These are phyloP conservation scores for Ceratobasidium sp. DNA, from an alignment of 1,284 basidiomycete genomes.

Conservation along the genomic window DNA sequence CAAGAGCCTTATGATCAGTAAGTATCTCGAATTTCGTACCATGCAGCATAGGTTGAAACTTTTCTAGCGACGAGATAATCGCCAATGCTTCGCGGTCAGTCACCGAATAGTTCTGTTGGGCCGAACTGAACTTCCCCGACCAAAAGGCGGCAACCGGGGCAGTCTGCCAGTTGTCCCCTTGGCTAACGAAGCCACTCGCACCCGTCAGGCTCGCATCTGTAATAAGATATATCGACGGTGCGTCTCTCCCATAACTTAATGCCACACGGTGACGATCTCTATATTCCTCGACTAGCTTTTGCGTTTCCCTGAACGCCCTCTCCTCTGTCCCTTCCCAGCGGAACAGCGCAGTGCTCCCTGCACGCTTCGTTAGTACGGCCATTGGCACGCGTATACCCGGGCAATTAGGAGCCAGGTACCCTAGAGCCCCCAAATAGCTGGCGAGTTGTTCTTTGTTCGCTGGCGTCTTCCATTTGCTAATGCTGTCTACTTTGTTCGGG, in stretches of 20 bases:
- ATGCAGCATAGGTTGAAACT: constrained; percentile 51
- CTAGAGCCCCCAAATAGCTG: constrained; percentile 44
- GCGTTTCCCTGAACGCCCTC: constrained; percentile 8
- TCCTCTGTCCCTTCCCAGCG: constrained; percentile 25
- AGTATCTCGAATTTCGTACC: background rate
- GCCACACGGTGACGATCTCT: background rate
- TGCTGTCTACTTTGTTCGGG: constrained; percentile 41
- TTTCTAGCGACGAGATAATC: constrained; percentile 51
- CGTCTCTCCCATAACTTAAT: background rate
- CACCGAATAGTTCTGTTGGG: constrained; percentile 21
- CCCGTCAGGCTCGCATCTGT: constrained; percentile 36
- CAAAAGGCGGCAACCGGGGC: background rate
- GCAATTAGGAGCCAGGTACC: constrained; percentile 41
- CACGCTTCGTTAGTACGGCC: constrained; percentile 1
- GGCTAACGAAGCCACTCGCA: constrained; percentile 17
- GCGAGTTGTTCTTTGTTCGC: constrained; percentile 43
- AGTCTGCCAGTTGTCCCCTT: constrained; percentile 21
- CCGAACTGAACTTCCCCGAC: constrained; percentile 43
- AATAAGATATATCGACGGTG: constrained; percentile 6
- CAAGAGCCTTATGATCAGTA: constrained; percentile 57
- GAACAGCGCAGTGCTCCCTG: background rate
- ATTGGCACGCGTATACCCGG: constrained; percentile 49
- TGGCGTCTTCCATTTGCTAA: constrained; percentile 46
- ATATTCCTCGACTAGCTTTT: constrained; percentile 9
- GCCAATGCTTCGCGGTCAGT: constrained; percentile 7